A percentile compares a stretch with the other conserved stretches of the same genome.
These are phyloP conservation scores for Multifurca ochricompacta DNA, from an alignment of 768 basidiomycete species.

Conservation along the genomic window DNA sequence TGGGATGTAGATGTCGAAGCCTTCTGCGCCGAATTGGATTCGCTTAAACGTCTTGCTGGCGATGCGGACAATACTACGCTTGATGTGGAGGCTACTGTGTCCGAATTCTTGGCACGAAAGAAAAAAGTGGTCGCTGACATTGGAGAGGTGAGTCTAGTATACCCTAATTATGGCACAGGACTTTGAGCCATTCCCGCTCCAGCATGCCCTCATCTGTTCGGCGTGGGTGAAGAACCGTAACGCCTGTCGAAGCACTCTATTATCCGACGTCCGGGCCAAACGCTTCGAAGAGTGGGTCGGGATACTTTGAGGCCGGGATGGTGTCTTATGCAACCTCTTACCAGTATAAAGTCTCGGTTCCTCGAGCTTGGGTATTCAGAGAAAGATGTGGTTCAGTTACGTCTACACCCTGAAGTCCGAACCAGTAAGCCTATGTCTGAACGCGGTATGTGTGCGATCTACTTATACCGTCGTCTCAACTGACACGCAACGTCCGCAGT, in stretches of 20 bases:
- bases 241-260: background rate
- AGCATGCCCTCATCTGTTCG: constrained; percentile 7
- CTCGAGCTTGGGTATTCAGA: background rate
- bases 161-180: background rate
- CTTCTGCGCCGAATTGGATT: background rate
- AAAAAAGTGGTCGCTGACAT: background rate
- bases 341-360: constrained; percentile 7
- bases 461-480: background rate
- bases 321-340: background rate
- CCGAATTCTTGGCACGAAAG: background rate
- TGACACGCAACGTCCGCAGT: background rate
- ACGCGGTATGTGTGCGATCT: background rate
- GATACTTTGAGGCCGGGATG: background rate
- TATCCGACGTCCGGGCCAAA: constrained; percentile 2
- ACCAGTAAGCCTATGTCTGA: constrained; percentile 12
- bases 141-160: background rate
- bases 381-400: constrained; percentile 2
- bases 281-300: constrained; percentile 15
- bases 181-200: background rate
- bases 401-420: constrained; percentile 12
- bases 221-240: constrained; percentile 5
- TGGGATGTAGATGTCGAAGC: constrained; percentile 8
- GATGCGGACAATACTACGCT: background rate
- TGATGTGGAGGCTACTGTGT: background rate
- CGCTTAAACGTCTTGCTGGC: background rate